Evolutionary conservation across 2,329 filamentous ascomycete genomes (phyloP).

Genomic region (Stachybotrys elegans): DNA sequence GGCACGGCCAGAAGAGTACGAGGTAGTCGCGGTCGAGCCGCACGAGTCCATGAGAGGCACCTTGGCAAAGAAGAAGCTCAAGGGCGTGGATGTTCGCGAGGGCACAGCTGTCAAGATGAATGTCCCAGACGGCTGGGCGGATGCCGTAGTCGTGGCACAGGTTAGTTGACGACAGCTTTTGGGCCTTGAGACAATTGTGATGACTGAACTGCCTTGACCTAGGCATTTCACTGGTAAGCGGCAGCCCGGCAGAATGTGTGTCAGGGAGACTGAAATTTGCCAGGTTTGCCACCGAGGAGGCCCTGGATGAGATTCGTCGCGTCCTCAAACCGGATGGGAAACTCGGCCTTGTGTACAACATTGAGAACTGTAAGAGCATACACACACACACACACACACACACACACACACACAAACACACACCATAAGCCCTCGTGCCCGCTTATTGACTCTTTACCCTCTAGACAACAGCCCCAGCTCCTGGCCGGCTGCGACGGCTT

Average conservation of each 20-base stretch:
- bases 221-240: constrained; percentile 53
- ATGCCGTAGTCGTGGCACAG: constrained; percentile 64
- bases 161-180: constrained; percentile 35
- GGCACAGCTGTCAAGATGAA: constrained; percentile 56
- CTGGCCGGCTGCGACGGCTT: constrained; percentile 51
- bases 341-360: constrained; percentile 68
- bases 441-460: no score
- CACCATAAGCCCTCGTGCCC: no score
- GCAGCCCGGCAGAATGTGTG: background rate
- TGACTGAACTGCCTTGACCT: constrained; percentile 7
- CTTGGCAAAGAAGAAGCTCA: constrained; percentile 53
- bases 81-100: constrained; percentile 47
- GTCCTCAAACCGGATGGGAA: constrained; percentile 55
- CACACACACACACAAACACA: background rate
- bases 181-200: background rate
- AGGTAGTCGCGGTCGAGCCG: constrained; percentile 60
- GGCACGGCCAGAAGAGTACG: constrained; percentile 51
- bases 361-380: constrained; percentile 67
- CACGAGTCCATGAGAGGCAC: constrained; percentile 59
- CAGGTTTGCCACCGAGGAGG: constrained; percentile 63
- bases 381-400: no score
- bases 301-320: constrained; percentile 62
- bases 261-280: constrained; percentile 2
- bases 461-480: constrained; percentile 58
- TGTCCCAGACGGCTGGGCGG: constrained; percentile 52